A percentile compares a stretch with the other conserved stretches of the same genome.
Evolutionary conservation across 2,329 filamentous ascomycete species (phyloP).

Genomic region (Thielaviopsis cerberus): DNA sequence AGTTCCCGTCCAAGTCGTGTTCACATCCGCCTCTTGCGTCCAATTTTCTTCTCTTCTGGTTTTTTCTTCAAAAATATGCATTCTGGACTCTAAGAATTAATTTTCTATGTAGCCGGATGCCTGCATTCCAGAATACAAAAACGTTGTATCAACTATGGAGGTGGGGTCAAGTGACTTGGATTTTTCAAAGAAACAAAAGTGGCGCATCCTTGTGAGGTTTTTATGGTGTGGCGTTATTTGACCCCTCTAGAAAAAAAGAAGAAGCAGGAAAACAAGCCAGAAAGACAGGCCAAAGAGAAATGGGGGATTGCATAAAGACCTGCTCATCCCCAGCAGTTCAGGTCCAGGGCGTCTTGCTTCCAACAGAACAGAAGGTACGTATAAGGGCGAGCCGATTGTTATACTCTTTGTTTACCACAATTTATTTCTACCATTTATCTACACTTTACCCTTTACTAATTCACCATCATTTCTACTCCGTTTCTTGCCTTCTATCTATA

Average conservation of each 20-base stretch:
- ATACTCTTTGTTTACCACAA: neutral
- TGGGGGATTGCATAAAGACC: conserved; percentile 1
- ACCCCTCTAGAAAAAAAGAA: neutral
- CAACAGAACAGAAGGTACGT: too few relatives aligned
- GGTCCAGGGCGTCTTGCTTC: too few relatives aligned
- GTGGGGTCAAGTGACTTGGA: neutral
- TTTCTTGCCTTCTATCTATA: neutral
- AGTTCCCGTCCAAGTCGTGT: too few relatives aligned
- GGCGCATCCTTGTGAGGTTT: neutral
- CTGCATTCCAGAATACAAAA: neutral
- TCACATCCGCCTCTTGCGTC: too few relatives aligned
- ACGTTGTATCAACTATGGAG: too few relatives aligned
- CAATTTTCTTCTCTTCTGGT: too few relatives aligned
- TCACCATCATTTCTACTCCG: neutral
- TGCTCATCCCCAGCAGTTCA: neutral
- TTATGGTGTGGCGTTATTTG: neutral
- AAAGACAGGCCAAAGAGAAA: neutral
- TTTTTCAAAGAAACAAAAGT: neutral
- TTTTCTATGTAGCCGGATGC: too few relatives aligned
- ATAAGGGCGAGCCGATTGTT: neutral
- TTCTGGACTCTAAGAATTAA: too few relatives aligned
- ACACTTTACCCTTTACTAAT: neutral
- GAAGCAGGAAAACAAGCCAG: neutral
- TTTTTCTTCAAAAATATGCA: neutral
- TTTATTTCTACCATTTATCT: neutral